Percentiles rank a stretch among this genome's conserved stretches.
Conservation (phyloP, 1,284 basidiomycete genomes). For the Papiliotrema laurentii region DNA sequence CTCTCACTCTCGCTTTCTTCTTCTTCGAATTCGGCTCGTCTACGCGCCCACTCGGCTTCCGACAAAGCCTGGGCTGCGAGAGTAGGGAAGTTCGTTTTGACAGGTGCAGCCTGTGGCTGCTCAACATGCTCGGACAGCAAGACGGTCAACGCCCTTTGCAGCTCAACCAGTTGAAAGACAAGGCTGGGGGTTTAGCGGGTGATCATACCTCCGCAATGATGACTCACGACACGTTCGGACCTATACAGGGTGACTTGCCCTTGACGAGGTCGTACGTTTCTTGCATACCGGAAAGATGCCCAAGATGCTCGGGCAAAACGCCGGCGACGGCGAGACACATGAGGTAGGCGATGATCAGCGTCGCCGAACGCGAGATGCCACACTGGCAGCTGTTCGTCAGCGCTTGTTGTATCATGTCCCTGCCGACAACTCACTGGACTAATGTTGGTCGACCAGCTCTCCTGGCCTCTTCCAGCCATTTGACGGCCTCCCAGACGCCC, state of each 20-base stretch:
- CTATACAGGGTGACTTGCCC: slow-evolving; percentile 77
- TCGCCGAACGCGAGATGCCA: slow-evolving; percentile 91
- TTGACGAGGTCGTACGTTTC: slow-evolving; percentile 89
- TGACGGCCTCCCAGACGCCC: slow-evolving; percentile 73
- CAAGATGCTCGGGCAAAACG: slow-evolving; percentile 61
- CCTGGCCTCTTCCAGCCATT: slow-evolving; percentile 72
- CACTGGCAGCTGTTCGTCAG: slow-evolving; percentile 74
- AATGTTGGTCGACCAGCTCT: slow-evolving; percentile 71
- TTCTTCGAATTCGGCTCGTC: slow-evolving; percentile 63
- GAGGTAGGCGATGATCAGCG: slow-evolving; percentile 85
- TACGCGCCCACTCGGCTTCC: slow-evolving; percentile 78
- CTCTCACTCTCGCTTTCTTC: slow-evolving; percentile 67
- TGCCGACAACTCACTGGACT: slow-evolving; percentile 64
- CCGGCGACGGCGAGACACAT: slow-evolving; percentile 84
- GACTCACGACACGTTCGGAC: slow-evolving; percentile 92
- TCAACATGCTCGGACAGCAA: slow-evolving; percentile 51
- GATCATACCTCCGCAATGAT: not conserved
- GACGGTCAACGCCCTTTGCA: slow-evolving; percentile 72
- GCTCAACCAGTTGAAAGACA: slow-evolving; percentile 93
- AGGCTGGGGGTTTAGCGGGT: slow-evolving; percentile 68
- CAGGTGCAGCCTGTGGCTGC: slow-evolving; percentile 17
- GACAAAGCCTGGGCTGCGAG: slow-evolving; percentile 57
- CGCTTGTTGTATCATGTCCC: not conserved
- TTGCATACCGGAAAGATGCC: slow-evolving; percentile 77
- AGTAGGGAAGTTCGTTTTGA: slow-evolving; percentile 40